phyloP scores from a whole-genome alignment of 2,329 filamentous ascomycete species.

The Verticillium nonalfalfae region DNA sequence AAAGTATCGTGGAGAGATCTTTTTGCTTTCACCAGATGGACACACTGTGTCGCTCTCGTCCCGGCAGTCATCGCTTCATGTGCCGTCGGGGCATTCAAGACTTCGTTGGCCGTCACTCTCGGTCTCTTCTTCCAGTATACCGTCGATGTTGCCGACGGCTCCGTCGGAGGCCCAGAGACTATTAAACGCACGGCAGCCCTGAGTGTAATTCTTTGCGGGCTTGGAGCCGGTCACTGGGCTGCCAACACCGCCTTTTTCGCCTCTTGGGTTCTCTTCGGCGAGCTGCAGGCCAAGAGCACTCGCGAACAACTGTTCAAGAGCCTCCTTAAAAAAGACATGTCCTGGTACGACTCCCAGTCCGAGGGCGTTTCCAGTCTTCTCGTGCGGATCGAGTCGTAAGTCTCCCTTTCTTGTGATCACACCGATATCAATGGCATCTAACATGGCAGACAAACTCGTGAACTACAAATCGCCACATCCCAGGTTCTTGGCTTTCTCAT shows the following conservation, averaged over 20 bases:
- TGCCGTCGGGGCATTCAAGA: constrained; percentile 55
- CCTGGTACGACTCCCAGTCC: constrained; percentile 72
- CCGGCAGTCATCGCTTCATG: constrained; percentile 50
- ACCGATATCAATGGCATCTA: neutral
- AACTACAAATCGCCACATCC: constrained; percentile 74
- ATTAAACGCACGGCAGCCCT: constrained; percentile 50
- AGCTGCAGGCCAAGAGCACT: constrained; percentile 65
- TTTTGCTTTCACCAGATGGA: constrained; percentile 65
- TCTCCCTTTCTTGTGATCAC: neutral
- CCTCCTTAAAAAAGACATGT: constrained; percentile 66
- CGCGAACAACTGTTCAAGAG: constrained; percentile 59
- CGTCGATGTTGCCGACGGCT: constrained; percentile 55
- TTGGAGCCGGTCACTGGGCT: constrained; percentile 63
- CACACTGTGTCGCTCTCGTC: constrained; percentile 49
- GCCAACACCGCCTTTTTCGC: constrained; percentile 61
- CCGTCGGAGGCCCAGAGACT: constrained; percentile 41
- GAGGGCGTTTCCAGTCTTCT: constrained; percentile 69
- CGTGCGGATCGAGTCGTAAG: constrained; percentile 67
- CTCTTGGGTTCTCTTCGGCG: constrained; percentile 72
- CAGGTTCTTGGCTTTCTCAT: constrained; percentile 69
- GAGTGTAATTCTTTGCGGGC: constrained; percentile 53
- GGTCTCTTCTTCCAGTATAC: constrained; percentile 72
- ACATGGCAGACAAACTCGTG: constrained; percentile 63
- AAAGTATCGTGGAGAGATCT: constrained; percentile 38
- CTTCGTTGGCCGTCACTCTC: constrained; percentile 61